A percentile compares a stretch with the other conserved stretches of the same genome.
phyloP scores from a whole-genome alignment of 805 yeast genomes.

The Alloascoidea africana region DNA sequence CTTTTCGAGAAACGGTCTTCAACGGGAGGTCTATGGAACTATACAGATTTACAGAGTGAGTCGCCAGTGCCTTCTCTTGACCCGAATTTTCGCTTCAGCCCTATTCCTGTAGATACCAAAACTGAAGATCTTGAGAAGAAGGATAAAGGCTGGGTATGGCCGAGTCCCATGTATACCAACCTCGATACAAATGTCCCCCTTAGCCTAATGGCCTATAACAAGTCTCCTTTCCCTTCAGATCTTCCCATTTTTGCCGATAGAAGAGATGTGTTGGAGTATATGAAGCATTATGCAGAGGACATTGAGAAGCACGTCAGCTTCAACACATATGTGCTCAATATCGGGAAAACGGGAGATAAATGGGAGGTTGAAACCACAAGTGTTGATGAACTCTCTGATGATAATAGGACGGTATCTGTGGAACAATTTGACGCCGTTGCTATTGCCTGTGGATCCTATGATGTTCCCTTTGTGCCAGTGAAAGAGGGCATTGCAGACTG shows the following conservation, averaged over 20 bases:
- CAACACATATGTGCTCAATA: slow-evolving; percentile 30
- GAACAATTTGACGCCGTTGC: slow-evolving; percentile 46
- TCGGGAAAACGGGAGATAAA: slow-evolving; percentile 18
- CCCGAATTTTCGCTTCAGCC: slow-evolving; percentile 12
- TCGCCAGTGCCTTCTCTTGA: slow-evolving; percentile 21
- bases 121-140: slow-evolving; percentile 5
- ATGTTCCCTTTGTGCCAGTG: slow-evolving; percentile 44
- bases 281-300: slow-evolving; percentile 35
- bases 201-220: slow-evolving; percentile 50
- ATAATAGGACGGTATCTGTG: slow-evolving; percentile 25
- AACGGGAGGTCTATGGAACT: slow-evolving; percentile 81
- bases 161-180: slow-evolving; percentile 44
- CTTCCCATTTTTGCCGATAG: slow-evolving; percentile 44
- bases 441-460: slow-evolving; percentile 50
- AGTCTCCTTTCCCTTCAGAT: slow-evolving; percentile 29
- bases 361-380: slow-evolving; percentile 29
- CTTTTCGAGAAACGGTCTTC: slow-evolving; percentile 42
- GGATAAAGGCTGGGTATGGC: slow-evolving; percentile 21
- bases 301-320: slow-evolving; percentile 26
- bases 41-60: slow-evolving; percentile 18
- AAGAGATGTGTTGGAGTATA: slow-evolving; percentile 43
- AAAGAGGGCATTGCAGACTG: slow-evolving; percentile 37
- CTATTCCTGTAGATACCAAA: no score
- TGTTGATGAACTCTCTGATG: slow-evolving; percentile 6
- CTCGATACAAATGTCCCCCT: slow-evolving; percentile 60